A percentile compares a stretch with the other conserved stretches of the same genome.
Evolutionary conservation across 2,329 filamentous ascomycete species (phyloP).

Genomic region (Ceratocystis variospora): DNA sequence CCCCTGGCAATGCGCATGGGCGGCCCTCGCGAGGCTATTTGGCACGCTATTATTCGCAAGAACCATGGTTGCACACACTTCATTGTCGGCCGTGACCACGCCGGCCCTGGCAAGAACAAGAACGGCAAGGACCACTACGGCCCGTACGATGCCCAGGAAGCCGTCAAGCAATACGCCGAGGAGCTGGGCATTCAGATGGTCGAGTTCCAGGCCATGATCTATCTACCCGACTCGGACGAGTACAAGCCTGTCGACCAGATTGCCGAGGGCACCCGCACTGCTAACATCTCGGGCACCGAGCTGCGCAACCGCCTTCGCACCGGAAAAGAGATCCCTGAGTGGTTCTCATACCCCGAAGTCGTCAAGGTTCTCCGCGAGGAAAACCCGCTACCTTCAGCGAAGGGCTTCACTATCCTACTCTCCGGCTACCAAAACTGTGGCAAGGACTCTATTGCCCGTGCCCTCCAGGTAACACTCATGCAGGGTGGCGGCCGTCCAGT

Average conservation of each 20-base stretch:
- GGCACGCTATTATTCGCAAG: constrained; percentile 99
- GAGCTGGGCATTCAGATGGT: constrained; percentile 98
- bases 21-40: constrained; percentile 93
- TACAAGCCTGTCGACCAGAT: constrained; percentile 92
- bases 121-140: constrained; percentile 95
- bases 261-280: constrained; percentile 64
- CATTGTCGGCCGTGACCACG: constrained; percentile 97
- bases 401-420: constrained; percentile 97
- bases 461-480: constrained; percentile 92
- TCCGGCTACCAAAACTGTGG: constrained; percentile 94
- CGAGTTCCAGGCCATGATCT: constrained; percentile 99
- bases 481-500: constrained; percentile 94
- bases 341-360: constrained; percentile 99
- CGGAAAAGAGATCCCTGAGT: constrained; percentile 90
- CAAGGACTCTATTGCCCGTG: constrained; percentile 92
- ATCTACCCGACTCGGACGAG: constrained; percentile 92
- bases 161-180: constrained; percentile 88
- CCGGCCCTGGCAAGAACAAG: constrained; percentile 95
- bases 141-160: constrained; percentile 91
- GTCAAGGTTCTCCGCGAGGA: constrained; percentile 93
- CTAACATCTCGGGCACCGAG: constrained; percentile 79
- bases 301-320: constrained; percentile 82
- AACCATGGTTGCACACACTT: constrained; percentile 99
- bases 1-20: constrained; percentile 99
- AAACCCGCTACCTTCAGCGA: constrained; percentile 76